phyloP scores from a whole-genome alignment of 306 rosid species.

The Styphnolobium japonicum region DNA sequence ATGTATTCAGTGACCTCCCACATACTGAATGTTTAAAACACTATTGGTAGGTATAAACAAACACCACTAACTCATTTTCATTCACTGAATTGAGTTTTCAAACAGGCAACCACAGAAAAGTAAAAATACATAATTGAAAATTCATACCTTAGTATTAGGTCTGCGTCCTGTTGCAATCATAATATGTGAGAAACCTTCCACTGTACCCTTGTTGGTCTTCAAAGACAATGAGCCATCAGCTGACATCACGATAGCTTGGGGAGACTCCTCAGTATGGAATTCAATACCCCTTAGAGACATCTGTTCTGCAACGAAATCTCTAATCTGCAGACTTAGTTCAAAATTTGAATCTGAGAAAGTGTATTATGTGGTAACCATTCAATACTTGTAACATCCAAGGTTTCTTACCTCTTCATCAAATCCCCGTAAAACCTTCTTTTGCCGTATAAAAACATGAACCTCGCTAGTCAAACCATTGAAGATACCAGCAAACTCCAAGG shows the following conservation, averaged over 20 bases:
- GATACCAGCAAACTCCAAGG: slow-evolving; percentile 96
- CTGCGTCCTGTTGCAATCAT: slow-evolving; percentile 98
- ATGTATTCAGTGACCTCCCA: not conserved
- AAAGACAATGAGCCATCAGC: slow-evolving; percentile 82
- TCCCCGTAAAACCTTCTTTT: slow-evolving; percentile 87
- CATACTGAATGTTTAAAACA: not conserved
- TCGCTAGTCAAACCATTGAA: slow-evolving; percentile 75
- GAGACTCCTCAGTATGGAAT: slow-evolving; percentile 81
- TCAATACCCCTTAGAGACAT: slow-evolving; percentile 87
- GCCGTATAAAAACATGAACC: slow-evolving; percentile 87
- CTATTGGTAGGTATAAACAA: not conserved
- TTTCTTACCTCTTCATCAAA: slow-evolving; percentile 91
- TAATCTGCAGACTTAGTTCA: slow-evolving; percentile 55
- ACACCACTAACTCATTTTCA: not conserved
- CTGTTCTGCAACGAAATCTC: slow-evolving; percentile 82
- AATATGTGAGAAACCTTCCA: slow-evolving; percentile 84
- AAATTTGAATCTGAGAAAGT: slow-evolving; percentile 22
- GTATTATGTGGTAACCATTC: not conserved
- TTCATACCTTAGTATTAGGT: slow-evolving; percentile 82
- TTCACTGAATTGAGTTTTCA: not conserved
- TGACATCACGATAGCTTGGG: slow-evolving; percentile 71
- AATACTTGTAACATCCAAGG: slow-evolving; percentile 6
- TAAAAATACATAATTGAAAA: not conserved
- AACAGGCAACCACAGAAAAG: not conserved
- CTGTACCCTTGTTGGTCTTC: slow-evolving; percentile 84